Base-by-base conservation (phyloP, 768 basidiomycete genomes). In the Suillus americanus region DNA sequence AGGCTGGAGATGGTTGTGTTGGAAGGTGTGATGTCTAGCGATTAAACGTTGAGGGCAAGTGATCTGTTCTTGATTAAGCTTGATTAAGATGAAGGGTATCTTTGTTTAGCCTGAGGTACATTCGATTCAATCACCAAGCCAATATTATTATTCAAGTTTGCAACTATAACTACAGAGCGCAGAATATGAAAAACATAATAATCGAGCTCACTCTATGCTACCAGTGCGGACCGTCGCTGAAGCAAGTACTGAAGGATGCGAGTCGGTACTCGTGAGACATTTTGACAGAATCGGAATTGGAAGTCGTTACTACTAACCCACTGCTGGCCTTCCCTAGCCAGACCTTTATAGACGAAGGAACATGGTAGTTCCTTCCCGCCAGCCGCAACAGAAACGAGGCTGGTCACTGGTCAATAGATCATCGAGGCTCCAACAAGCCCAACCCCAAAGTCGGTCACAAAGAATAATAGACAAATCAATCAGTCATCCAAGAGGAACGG, bases 41-140 rank as follows among this genome's bases (percentile, higher is more conserved):
- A 59, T 59, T 28, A 28, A 59, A 59, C 25, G 57, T 41, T 59
- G 57, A 41, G 28, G 28, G 57, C 20, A 41, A 59, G 57, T 41
- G 57, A 59, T 59, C 57, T 59, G 57, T 59, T 28, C 40, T 59
- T 59, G 57, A 59, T 59, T 41, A 59, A 40, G 40, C 57, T 41
- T 41, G 57, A 59, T 59, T 30, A 30, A 25, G 40, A 28, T 25
- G 4, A 57, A 57, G 16, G 38, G 25, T 40, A 28, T 59, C 23
- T 40, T 40, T 57, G 51, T 53, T 53, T 30, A 53, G 18, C 18
- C 25, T 57, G 25, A 57, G 56, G 56, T 40, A 14, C 3, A 25
- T 37, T 38, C 37, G 16, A 40, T 25, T 57, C 40, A 30, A 59
- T 20, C 3, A 30, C 25, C 28, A 41, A 25, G 16, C 9, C 25